Percentiles rank a stretch among this genome's conserved stretches.
Conservation (phyloP, 805 yeast genomes). For the Metschnikowia sp. region DNA sequence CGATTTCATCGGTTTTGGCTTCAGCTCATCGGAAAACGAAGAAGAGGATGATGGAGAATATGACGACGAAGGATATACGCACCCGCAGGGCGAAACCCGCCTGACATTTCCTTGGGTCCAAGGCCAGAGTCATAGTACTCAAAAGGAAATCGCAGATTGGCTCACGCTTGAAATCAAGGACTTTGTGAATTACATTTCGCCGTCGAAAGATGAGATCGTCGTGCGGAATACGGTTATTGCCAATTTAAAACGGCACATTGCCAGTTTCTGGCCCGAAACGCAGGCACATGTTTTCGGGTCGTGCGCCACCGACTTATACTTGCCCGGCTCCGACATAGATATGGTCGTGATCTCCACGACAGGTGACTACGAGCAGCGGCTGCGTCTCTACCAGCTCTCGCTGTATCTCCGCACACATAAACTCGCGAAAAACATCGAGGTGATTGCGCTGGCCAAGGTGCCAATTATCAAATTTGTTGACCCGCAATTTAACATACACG, state of each 20-base stretch:
- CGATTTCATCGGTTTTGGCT: constrained; percentile 57
- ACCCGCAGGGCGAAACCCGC: constrained; percentile 18
- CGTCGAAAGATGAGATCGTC: constrained; percentile 68
- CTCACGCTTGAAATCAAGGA: constrained; percentile 80
- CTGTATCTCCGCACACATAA: constrained; percentile 58
- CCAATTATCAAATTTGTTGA: constrained; percentile 93
- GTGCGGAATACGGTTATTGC: constrained; percentile 64
- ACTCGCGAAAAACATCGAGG: constrained; percentile 72
- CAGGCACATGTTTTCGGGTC: constrained; percentile 89
- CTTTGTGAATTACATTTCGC: constrained; percentile 81
- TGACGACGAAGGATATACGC: constrained; percentile 28
- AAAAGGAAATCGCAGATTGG: constrained; percentile 81
- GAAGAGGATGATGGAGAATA: constrained; percentile 31
- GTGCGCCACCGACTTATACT: constrained; percentile 84
- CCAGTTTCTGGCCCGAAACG: constrained; percentile 70
- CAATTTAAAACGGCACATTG: constrained; percentile 51
- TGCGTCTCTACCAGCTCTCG: constrained; percentile 69
- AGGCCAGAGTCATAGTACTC: constrained; percentile 72
- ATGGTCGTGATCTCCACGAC: constrained; percentile 73
- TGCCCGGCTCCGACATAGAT: constrained; percentile 95
- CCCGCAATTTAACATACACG: constrained; percentile 61
- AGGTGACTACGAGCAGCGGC: constrained; percentile 58
- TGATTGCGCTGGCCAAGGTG: constrained; percentile 85
- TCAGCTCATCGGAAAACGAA: constrained; percentile 43
- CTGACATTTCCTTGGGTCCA: constrained; percentile 69